Evolutionary conservation across 495 filamentous ascomycete species (phyloP).

Genomic region (Penicillium odoratum): DNA sequence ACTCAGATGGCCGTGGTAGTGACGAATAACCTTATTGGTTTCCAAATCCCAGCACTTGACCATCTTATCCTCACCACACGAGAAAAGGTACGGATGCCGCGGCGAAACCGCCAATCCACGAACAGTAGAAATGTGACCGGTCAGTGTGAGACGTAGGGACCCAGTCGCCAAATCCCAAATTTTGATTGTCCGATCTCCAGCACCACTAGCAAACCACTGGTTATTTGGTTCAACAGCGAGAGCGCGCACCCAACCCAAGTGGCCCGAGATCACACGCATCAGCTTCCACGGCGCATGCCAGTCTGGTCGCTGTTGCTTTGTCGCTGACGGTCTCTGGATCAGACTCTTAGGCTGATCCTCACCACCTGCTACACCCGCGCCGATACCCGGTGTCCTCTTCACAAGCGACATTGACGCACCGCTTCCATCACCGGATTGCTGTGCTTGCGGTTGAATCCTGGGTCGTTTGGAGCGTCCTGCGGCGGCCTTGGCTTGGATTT

Average conservation of each 20-base stretch:
- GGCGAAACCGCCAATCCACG: conserved; percentile 90
- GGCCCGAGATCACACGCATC: conserved; percentile 95
- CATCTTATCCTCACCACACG: conserved; percentile 99
- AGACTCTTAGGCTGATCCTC: conserved; percentile 57
- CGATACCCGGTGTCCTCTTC: conserved; percentile 32
- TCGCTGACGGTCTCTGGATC: conserved; percentile 63
- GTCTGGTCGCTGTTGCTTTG: conserved; percentile 75
- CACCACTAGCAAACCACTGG: conserved; percentile 96
- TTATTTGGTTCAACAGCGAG: conserved; percentile 94
- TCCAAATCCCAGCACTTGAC: conserved; percentile 99
- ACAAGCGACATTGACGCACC: conserved; percentile 48
- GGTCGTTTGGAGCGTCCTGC: conserved; percentile 58
- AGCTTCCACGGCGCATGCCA: conserved; percentile 99
- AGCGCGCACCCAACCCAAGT: conserved; percentile 91
- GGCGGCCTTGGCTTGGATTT: conserved; percentile 73
- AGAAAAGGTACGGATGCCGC: conserved; percentile 95
- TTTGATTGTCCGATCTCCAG: conserved; percentile 96
- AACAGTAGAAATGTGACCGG: conserved; percentile 96
- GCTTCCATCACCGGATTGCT: conserved; percentile 32
- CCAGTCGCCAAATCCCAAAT: conserved; percentile 97
- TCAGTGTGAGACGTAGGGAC: conserved; percentile 78
- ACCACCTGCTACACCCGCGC: conserved; percentile 30
- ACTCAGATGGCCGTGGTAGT: conserved; percentile 96
- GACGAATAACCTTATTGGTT: conserved; percentile 96
- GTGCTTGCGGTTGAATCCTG: conserved; percentile 36